Evolutionary conservation across 2,329 filamentous ascomycete species (phyloP).

Genomic region (Blumeria graminis): DNA sequence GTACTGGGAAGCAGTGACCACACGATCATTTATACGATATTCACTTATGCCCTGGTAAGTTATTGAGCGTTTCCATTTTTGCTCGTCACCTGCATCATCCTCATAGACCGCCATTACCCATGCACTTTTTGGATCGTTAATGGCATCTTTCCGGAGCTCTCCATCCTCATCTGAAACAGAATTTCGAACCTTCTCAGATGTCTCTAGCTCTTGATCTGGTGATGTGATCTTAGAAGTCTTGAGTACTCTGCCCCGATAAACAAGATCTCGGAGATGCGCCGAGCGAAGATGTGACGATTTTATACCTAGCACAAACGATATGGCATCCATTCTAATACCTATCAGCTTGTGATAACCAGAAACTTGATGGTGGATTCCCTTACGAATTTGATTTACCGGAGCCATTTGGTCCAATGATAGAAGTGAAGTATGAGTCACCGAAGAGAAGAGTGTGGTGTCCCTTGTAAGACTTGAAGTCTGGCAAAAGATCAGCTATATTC

Average conservation of each 20-base stretch:
- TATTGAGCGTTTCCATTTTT: conserved; percentile 88
- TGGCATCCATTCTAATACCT: conserved; percentile 73
- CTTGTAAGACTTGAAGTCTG: conserved; percentile 99
- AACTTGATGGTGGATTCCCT: conserved; percentile 20
- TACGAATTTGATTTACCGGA: conserved; percentile 97
- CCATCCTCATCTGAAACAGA: conserved; percentile 9
- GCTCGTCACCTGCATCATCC: conserved; percentile 84
- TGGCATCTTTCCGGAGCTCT: conserved; percentile 36
- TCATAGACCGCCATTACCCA: conserved; percentile 99
- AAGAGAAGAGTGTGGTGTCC: conserved; percentile 86
- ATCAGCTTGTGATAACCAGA: conserved; percentile 7
- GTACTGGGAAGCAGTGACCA: conserved; percentile 76
- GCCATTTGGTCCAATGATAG: conserved; percentile 97
- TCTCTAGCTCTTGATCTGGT: too few relatives aligned
- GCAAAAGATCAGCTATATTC: conserved; percentile 5
- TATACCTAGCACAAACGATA: conserved; percentile 95
- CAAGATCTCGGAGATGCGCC: conserved; percentile 74
- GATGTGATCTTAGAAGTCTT: conserved; percentile 83
- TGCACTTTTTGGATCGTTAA: conserved; percentile 69
- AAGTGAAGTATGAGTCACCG: conserved; percentile 96
- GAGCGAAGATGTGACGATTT: conserved; percentile 97
- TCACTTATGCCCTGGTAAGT: conserved; percentile 74
- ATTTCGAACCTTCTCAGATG: neutral
- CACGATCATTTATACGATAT: conserved; percentile 85
- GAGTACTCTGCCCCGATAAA: conserved; percentile 85